Evolutionary conservation across 176 grass and related monocot genomes (phyloP), one percentile per base, ranked within the genome.

Genomic region (Phoenix dactylifera): DNA sequence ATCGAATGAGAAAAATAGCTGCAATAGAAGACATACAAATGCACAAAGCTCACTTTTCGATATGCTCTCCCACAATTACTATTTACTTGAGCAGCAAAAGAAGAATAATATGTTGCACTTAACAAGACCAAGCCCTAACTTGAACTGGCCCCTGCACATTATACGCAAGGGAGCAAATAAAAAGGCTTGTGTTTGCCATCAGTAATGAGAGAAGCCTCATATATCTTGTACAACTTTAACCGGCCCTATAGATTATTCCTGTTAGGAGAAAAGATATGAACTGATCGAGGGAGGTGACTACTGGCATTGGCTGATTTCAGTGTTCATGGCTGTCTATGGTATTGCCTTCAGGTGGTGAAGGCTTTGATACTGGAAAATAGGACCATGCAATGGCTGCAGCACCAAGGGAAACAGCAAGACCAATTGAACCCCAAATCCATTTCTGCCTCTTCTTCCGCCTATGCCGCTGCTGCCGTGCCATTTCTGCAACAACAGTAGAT

Each of bases 381-480:
- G 88, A 93, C 94, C 94, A 98, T 1, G 74, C 79, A 70, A 98
- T 89, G 22, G 88, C 84, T 16, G 82, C 77, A 70, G 73, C 58
- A 35, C 88, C 79, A 14, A 98, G 55, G 16, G 94, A 89, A 49
- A 86, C 77, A 15, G 82, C 94, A 71, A 98, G 76, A 16, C 94
- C 79, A 52, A 98, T 72, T 55, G 94, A 93, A 51, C 88, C 71
- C 84, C 87, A 98, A 79, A 98, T 63, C 94, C 88, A 98, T 67
- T 83, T 98, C 56, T 98, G 88, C 69, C 70, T 64, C 18, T 66
- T 81, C 79, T 85, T 98, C 17, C 74, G 88, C 28, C 55, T 86
- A 51, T 81, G 71, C 16, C 85, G 55, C 16, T 86, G 75, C 76
- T 92, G 88, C 68, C 93, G 76, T 32, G 85, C 78, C 79, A 93